Evolutionary conservation across 2,329 filamentous ascomycete species (phyloP).

Genomic region (Clonostachys chloroleuca): DNA sequence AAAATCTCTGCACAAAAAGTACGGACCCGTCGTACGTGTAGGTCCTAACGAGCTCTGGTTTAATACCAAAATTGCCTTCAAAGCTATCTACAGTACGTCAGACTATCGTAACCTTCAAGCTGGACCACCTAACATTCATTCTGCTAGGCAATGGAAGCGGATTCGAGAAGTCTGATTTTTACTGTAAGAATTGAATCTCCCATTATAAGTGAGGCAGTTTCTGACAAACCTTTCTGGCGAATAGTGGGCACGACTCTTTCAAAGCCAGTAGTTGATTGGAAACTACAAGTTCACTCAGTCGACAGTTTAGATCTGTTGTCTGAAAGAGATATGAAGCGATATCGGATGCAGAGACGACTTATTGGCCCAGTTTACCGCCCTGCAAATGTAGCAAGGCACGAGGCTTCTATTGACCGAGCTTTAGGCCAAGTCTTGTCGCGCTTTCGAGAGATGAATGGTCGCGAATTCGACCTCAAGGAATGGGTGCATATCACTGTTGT

Average conservation of each 20-base stretch:
- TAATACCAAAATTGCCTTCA: slow-evolving; percentile 39
- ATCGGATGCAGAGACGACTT: slow-evolving; percentile 42
- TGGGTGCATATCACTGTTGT: slow-evolving; percentile 55
- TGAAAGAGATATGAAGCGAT: slow-evolving; percentile 38
- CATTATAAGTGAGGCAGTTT: background rate
- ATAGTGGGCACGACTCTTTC: slow-evolving; percentile 40
- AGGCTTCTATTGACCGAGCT: slow-evolving; percentile 32
- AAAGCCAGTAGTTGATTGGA: slow-evolving; percentile 34
- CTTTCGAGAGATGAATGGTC: slow-evolving; percentile 26
- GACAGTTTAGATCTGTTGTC: slow-evolving; percentile 47
- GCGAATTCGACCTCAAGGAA: slow-evolving; percentile 40
- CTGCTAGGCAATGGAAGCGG: slow-evolving; percentile 36
- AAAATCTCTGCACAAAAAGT: slow-evolving; percentile 34
- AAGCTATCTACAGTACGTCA: slow-evolving; percentile 39
- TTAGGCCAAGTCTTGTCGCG: slow-evolving; percentile 25
- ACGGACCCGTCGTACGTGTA: slow-evolving; percentile 47
- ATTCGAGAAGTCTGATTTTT: slow-evolving; percentile 48
- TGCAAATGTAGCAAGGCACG: slow-evolving; percentile 34
- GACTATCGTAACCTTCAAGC: background rate
- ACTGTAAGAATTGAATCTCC: slow-evolving; percentile 27
- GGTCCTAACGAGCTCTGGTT: slow-evolving; percentile 52
- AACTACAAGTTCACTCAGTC: slow-evolving; percentile 22
- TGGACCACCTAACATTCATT: background rate
- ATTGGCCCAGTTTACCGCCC: slow-evolving; percentile 43
- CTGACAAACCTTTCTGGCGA: background rate